phyloP scores from a whole-genome alignment of 2,329 filamentous ascomycete genomes.

The Neophaeococcomyces aloes region DNA sequence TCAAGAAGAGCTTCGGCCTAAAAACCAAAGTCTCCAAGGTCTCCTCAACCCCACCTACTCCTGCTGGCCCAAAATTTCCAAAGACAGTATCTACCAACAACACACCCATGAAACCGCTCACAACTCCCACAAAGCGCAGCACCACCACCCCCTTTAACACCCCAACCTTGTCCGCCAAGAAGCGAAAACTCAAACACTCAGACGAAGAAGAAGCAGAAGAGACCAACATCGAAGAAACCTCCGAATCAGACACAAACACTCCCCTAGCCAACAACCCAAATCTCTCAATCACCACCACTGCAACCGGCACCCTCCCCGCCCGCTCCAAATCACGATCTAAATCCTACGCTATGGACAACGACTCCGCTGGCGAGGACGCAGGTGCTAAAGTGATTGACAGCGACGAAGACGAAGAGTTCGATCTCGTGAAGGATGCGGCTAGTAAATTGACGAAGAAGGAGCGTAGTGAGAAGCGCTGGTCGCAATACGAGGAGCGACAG shows the following conservation, averaged over 20 bases:
- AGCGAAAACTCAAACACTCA: neutral
- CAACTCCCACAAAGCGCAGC: neutral
- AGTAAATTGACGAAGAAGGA: neutral
- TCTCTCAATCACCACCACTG: neutral
- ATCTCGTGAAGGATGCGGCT: neutral
- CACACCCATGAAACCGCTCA: neutral
- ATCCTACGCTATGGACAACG: conserved; percentile 39
- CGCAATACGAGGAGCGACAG: neutral
- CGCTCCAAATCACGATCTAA: conserved; percentile 1
- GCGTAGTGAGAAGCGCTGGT: neutral
- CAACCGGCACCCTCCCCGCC: neutral
- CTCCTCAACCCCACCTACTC: neutral
- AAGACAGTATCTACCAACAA: neutral
- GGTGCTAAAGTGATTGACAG: neutral
- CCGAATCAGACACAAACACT: neutral
- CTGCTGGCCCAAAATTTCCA: neutral
- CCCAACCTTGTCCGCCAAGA: neutral
- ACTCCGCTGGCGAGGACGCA: conserved; percentile 37
- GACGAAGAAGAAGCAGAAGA: neutral
- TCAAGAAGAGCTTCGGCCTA: neutral
- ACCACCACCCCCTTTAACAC: neutral
- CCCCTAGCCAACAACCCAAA: no score
- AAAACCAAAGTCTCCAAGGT: neutral
- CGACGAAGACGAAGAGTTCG: neutral
- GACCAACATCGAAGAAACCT: neutral